Base-by-base conservation (phyloP, 208 protist genomes). In the Leishmania martiniquensis region DNA sequence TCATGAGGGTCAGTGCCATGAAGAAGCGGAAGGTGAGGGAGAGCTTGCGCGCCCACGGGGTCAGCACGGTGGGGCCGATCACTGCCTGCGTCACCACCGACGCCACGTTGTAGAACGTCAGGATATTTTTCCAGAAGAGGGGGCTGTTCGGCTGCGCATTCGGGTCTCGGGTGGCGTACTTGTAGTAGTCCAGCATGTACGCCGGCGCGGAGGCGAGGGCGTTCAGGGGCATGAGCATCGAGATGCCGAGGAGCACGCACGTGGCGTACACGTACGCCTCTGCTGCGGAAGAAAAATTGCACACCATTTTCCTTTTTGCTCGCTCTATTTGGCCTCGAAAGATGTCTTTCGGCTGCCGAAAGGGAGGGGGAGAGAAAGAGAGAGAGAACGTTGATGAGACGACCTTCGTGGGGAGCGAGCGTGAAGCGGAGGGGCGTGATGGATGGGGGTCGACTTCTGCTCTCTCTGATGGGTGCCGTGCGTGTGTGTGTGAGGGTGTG, bases 161-260 rank as follows among this genome's bases (percentile, higher is more conserved):
- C 44, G 73, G 65, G 71, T 92, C 69, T 54, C 83, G 82, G 2
- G 91, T 87, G 2, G 94, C 88, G 74, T 93, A 96, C 78, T 92
- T 91, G 88, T 94, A 93, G 86, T 95, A 96, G 69, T 95, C 76
- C 9, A 90, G 45, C 83, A 97, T 96, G 84, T 95, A 98, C 20
- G 75, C 49, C 0, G 89, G 92, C 6, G 93, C 93, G 1, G 91
- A 96, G 39, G 91, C 93, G 47, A 97, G 87, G 44, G 89, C 88
- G 60, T 98, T 98, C 66, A 97, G 89, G 4, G 95, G 94, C 87
- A 98, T 97, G 29, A 98, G 82, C 52, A 93, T 77, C 25, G 93
- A 93, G 34, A 95, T 83, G 34, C 96, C 96, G n/a, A 96, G 85
- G 37, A 96, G 32, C 22, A 97, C 75, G 39, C 95, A 92, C 51